These are phyloP conservation scores for Botrytis squamosa DNA, from an alignment of 2,329 filamentous ascomycete genomes.

Conservation along the genomic window DNA sequence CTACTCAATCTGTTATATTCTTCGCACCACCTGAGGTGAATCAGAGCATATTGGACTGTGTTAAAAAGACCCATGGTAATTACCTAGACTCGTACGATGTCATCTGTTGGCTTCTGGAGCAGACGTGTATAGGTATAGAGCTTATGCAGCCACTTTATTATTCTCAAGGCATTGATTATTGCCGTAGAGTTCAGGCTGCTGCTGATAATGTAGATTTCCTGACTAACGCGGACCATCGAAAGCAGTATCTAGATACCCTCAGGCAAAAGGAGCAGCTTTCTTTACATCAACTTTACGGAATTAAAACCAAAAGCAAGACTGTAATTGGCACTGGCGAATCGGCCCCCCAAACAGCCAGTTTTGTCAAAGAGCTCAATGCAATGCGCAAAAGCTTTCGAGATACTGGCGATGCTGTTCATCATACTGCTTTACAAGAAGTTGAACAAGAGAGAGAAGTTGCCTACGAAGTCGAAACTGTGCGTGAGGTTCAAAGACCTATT, in stretches of 20 bases:
- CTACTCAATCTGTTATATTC: conserved; percentile 36
- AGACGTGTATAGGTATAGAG: conserved; percentile 60
- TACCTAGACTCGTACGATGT: conserved; percentile 45
- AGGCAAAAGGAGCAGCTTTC: conserved; percentile 56
- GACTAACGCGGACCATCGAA: conserved; percentile 37
- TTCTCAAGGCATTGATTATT: conserved; percentile 61
- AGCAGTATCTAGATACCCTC: conserved; percentile 46
- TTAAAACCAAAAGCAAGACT: conserved; percentile 31
- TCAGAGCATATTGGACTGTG: conserved; percentile 53
- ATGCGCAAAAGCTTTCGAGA: conserved; percentile 44
- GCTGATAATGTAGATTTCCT: conserved; percentile 46
- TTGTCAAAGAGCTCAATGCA: conserved; percentile 40
- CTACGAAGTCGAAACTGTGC: conserved; percentile 46
- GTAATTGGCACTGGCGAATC: conserved; percentile 1
- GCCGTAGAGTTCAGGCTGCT: conserved; percentile 52
- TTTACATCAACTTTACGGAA: conserved; percentile 57
- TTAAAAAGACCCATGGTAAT: conserved; percentile 37
- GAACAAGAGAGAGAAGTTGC: conserved; percentile 49
- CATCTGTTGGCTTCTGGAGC: conserved; percentile 61
- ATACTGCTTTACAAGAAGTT: conserved; percentile 57
- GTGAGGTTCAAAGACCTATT: conserved; percentile 46
- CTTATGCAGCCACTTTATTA: conserved; percentile 58
- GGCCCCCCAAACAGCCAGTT: conserved; percentile 33
- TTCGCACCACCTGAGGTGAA: conserved; percentile 37
- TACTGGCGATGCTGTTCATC: conserved; percentile 45